Percentiles rank a stretch among this genome's conserved stretches.
phyloP scores from a whole-genome alignment of 1,139 yeast species.

The Kodamaea plutei region DNA sequence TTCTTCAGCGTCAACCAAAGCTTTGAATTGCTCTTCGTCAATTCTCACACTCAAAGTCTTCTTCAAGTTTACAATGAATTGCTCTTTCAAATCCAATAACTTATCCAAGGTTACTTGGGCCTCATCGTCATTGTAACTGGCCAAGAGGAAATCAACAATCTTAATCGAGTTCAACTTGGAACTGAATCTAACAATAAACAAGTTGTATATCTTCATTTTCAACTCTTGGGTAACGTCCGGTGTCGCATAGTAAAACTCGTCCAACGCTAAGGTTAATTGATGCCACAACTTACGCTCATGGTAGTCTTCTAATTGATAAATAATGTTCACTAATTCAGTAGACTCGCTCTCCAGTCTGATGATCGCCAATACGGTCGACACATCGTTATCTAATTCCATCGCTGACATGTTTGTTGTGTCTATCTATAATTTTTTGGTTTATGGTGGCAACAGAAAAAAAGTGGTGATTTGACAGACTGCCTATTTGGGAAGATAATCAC shows the following conservation, averaged over 20 bases:
- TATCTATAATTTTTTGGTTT: too few species aligned
- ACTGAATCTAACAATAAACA: conserved; percentile 64
- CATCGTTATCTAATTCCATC: conserved; percentile 45
- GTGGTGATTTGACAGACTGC: too few species aligned
- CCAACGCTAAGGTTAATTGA: conserved; percentile 71
- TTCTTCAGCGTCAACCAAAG: conserved; percentile 36
- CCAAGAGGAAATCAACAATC: conserved; percentile 69
- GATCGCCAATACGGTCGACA: conserved; percentile 61
- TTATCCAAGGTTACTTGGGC: conserved; percentile 53
- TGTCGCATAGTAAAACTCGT: conserved; percentile 51
- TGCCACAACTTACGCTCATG: conserved; percentile 81
- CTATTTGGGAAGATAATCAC: too few species aligned
- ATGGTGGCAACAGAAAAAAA: conserved; percentile 1
- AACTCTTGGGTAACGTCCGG: conserved; percentile 33
- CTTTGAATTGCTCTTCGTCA: conserved; percentile 33
- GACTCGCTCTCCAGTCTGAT: conserved; percentile 68
- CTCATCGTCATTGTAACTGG: conserved; percentile 27
- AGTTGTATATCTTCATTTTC: conserved; percentile 59
- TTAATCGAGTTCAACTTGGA: conserved; percentile 75
- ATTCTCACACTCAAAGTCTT: conserved; percentile 23
- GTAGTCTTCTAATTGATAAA: conserved; percentile 76
- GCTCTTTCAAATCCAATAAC: conserved; percentile 47
- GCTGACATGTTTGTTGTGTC: conserved; percentile 16
- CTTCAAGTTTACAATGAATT: conserved; percentile 39
- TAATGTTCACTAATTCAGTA: conserved; percentile 56